A percentile compares a stretch with the other conserved stretches of the same genome.
Evolutionary conservation across 2,329 filamentous ascomycete species (phyloP).

Genomic region (Fusarium sp.): DNA sequence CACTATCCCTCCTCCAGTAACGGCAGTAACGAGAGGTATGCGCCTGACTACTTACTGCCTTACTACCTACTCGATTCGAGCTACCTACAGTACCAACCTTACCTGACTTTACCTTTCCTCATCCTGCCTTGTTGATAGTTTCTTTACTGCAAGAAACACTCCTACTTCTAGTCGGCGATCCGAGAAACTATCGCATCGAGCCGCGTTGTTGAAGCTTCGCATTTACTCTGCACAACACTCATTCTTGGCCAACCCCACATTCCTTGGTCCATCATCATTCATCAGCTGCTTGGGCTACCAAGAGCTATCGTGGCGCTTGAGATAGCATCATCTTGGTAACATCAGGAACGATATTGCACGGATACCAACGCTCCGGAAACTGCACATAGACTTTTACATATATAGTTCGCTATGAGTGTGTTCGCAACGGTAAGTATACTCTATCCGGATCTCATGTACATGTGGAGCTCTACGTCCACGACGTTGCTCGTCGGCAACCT

Average conservation of each 20-base stretch:
- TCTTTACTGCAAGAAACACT: background rate
- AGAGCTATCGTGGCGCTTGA: constrained; percentile 20
- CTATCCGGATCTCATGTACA: background rate
- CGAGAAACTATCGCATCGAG: background rate
- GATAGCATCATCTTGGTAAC: constrained; percentile 37
- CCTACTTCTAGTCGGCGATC: background rate
- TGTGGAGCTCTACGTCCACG: background rate
- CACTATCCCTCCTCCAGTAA: constrained; percentile 20
- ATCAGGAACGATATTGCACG: constrained; percentile 3
- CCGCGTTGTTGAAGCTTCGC: background rate
- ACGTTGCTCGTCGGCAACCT: background rate
- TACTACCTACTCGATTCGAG: background rate
- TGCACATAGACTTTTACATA: background rate
- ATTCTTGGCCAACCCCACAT: constrained; percentile 10
- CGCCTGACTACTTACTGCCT: constrained; percentile 23
- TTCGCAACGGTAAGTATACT: constrained; percentile 48
- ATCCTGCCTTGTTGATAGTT: background rate
- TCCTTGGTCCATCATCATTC: constrained; percentile 17
- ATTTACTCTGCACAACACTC: background rate
- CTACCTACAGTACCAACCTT: background rate
- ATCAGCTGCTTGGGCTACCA: constrained; percentile 19
- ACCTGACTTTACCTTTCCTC: constrained; percentile 3
- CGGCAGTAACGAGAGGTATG: constrained; percentile 26
- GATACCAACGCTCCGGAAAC: background rate
- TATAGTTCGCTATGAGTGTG: constrained; percentile 38